phyloP scores from a whole-genome alignment of 352 stramenopile genomes.

The Pythium diclinum region DNA sequence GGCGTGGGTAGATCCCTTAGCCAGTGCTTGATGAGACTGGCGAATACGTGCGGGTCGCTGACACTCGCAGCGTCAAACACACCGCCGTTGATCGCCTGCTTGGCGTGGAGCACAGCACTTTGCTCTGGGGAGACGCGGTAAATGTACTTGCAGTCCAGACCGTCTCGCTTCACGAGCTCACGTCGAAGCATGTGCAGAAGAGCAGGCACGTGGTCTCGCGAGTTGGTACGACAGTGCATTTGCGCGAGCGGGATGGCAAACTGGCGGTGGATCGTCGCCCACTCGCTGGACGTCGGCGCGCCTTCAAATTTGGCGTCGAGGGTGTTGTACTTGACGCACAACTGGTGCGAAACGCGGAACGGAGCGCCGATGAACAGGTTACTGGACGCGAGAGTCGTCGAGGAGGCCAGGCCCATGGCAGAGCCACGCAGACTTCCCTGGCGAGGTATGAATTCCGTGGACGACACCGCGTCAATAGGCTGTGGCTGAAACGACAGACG shows the following conservation, averaged over 20 bases:
- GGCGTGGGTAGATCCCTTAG: constrained; percentile 49
- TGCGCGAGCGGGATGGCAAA: constrained; percentile 49
- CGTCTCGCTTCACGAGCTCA: constrained; percentile 44
- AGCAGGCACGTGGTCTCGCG: constrained; percentile 38
- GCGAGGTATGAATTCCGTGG: neutral
- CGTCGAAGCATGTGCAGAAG: constrained; percentile 53
- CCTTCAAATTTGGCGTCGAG: constrained; percentile 53
- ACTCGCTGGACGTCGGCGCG: constrained; percentile 30
- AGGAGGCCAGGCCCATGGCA: neutral
- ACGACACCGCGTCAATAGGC: neutral
- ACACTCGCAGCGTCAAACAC: constrained; percentile 36
- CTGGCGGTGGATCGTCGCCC: constrained; percentile 41
- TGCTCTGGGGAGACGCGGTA: constrained; percentile 55
- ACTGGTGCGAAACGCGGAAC: constrained; percentile 43
- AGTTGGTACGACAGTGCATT: constrained; percentile 33
- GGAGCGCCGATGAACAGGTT: constrained; percentile 48
- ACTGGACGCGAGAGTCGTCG: constrained; percentile 6
- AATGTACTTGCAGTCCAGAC: constrained; percentile 47
- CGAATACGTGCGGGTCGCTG: constrained; percentile 50
- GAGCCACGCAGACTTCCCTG: neutral
- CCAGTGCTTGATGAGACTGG: constrained; percentile 63
- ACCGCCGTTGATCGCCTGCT: constrained; percentile 46
- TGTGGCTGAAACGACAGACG: neutral
- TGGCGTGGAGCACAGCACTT: constrained; percentile 37
- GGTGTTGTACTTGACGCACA: constrained; percentile 60